Evolutionary conservation across 2,329 filamentous ascomycete species (phyloP), one percentile per base, ranked within the genome.

Genomic region (Talaromyces sp.): DNA sequence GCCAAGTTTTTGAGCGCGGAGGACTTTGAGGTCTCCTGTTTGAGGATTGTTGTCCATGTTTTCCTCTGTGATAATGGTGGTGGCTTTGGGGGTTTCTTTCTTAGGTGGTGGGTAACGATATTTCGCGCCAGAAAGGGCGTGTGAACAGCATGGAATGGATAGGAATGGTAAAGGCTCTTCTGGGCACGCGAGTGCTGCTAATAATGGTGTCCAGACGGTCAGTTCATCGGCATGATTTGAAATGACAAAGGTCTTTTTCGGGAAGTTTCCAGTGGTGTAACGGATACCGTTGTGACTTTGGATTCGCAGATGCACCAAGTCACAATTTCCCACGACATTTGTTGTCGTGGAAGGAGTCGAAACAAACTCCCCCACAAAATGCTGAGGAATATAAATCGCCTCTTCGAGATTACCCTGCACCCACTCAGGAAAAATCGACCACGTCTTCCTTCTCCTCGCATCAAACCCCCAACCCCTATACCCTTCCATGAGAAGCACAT

Each of bases 161-260:
- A 99, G 87, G 76, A 97, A 99, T 0, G 93, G 90, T 11, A 90
- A 90, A 2, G 86, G 80, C 0, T 90, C 93, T 16, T 65, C 63
- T 0, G 75, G 76, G 62, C 69, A 72, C 2, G 80, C 73, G 1
- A 92, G 80, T 7, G 87, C 86, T 0, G 92, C 93, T 47, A 99
- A 86, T 19, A 98, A 85, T 0, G 95, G 95, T 0, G 95, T 98
- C 95, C 95, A 99, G 0, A 92, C 87, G 0, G 95, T 99, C 14
- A 99, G 85, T 79, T 99, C 93, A 74, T 99, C 95, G 11, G 94
- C 94, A 76, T 99, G 95, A 74, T 99, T 99, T 58, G 93, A 96
- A 68, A 99, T 90, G 71, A 99, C 92, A 77, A 99, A 99, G 0
- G 92, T 96, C 33, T 87, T 87, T 16, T 77, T 75, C 0, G 87